Percentiles rank a stretch among this genome's conserved stretches.
Conservation (phyloP, 2,329 filamentous ascomycete species). For the Biscogniauxia sp. region DNA sequence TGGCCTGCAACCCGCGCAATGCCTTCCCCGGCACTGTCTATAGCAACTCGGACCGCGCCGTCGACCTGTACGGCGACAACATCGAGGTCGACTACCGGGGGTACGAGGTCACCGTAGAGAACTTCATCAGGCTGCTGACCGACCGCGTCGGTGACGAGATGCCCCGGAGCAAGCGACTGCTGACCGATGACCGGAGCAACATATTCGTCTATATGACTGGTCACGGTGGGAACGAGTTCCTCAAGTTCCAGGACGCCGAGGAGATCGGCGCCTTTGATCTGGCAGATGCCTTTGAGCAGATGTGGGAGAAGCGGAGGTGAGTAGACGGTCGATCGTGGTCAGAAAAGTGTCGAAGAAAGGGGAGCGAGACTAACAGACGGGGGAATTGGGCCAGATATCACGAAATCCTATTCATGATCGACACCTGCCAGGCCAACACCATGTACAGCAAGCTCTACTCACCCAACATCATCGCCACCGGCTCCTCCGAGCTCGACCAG, state of each 20-base stretch:
- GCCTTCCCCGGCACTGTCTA: conserved; percentile 97
- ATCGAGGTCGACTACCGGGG: conserved; percentile 98
- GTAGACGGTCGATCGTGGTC: conserved; percentile 5
- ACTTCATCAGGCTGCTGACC: conserved; percentile 93
- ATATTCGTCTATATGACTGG: conserved; percentile 99
- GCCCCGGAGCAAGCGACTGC: conserved; percentile 86
- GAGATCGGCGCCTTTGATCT: conserved; percentile 96
- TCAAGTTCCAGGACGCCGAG: conserved; percentile 98
- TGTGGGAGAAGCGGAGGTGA: conserved; percentile 99
- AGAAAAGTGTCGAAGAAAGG: too few relatives aligned
- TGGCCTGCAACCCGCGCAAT: conserved; percentile 98
- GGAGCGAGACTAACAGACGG: too few relatives aligned
- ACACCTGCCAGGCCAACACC: conserved; percentile 98
- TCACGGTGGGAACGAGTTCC: conserved; percentile 93
- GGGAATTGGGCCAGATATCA: conserved; percentile 63
- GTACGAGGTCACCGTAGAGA: conserved; percentile 98
- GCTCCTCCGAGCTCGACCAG: conserved; percentile 93
- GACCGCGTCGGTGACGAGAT: conserved; percentile 94
- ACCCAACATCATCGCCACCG: conserved; percentile 95
- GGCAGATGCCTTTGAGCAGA: conserved; percentile 96
- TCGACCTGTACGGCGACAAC: conserved; percentile 96
- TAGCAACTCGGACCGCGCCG: conserved; percentile 92
- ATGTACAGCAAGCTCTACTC: conserved; percentile 99
- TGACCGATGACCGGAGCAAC: conserved; percentile 94
- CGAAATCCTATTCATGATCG: conserved; percentile 99